phyloP scores from a whole-genome alignment of 1,139 yeast genomes.

The Zygosaccharomyces sapae region DNA sequence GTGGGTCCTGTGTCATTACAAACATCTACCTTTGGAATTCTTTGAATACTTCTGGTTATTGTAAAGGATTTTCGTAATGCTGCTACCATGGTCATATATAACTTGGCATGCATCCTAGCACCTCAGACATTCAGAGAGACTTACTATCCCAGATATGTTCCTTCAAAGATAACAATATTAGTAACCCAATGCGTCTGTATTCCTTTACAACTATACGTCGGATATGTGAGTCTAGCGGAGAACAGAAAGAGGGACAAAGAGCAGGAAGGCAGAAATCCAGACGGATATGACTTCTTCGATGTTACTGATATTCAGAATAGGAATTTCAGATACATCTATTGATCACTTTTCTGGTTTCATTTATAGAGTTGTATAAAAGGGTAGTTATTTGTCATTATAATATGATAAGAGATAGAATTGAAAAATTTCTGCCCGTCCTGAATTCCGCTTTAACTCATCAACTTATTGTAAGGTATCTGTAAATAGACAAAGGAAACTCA shows the following conservation, averaged over 20 bases:
- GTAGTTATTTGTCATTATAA: not conserved
- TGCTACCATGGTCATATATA: conserved; percentile 55
- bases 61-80: conserved; percentile 63
- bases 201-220: conserved; percentile 38
- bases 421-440: conserved; percentile 10
- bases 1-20: conserved; percentile 42
- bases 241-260: conserved; percentile 43
- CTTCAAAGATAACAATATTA: conserved; percentile 47
- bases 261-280: conserved; percentile 27
- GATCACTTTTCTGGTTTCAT: conserved; percentile 12
- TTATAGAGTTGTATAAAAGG: not conserved
- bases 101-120: conserved; percentile 66
- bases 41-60: conserved; percentile 64
- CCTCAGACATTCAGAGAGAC: conserved; percentile 58
- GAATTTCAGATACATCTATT: conserved; percentile 49
- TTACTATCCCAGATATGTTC: conserved; percentile 53
- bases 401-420: not conserved
- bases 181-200: conserved; percentile 42
- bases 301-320: conserved; percentile 65
- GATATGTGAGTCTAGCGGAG: conserved; percentile 39
- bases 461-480: not conserved
- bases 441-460: conserved; percentile 13
- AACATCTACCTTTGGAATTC: conserved; percentile 37
- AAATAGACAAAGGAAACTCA: not conserved
- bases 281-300: conserved; percentile 52